phyloP scores from a whole-genome alignment of 768 basidiomycete species.

The Trametes maxima region DNA sequence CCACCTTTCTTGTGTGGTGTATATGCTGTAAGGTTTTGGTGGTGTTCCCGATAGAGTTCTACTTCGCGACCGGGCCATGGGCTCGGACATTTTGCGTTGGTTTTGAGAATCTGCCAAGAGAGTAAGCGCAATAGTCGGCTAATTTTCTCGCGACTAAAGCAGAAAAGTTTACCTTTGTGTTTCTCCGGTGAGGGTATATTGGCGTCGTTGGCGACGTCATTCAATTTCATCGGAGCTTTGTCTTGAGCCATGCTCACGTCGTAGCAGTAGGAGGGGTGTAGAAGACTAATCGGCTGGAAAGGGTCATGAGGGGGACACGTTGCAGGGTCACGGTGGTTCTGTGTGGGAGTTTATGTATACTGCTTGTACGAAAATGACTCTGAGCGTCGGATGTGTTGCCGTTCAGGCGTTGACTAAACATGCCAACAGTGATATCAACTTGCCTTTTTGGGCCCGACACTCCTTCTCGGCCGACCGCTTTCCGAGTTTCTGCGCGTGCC shows the following conservation, averaged over 20 bases:
- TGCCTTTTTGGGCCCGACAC: slow-evolving; percentile 14
- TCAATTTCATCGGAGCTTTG: not conserved
- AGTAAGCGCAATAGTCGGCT: no score
- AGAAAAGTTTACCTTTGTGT: no score
- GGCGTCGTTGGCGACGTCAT: slow-evolving; percentile 11
- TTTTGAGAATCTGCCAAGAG: not conserved
- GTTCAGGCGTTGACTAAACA: slow-evolving; percentile 4
- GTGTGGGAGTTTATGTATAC: slow-evolving; percentile 1
- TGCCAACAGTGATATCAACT: slow-evolving; percentile 16
- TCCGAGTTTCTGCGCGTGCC: not conserved
- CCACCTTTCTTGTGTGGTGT: slow-evolving; percentile 64
- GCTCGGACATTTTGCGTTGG: not conserved
- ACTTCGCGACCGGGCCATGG: not conserved
- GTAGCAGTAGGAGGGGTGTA: not conserved
- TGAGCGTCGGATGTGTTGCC: not conserved
- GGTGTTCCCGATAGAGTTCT: not conserved
- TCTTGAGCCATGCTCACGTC: not conserved
- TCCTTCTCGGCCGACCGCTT: slow-evolving; percentile 6
- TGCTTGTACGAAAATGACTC: not conserved
- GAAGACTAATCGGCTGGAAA: not conserved
- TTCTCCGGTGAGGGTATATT: slow-evolving; percentile 2
- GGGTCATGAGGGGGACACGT: not conserved
- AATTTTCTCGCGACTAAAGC: no score
- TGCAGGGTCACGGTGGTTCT: not conserved
- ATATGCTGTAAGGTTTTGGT: slow-evolving; percentile 47